Evolutionary conservation across 129 eudicot genomes (phyloP), one percentile per base, ranked within the genome.

Genomic region (Lonicera japonica): DNA sequence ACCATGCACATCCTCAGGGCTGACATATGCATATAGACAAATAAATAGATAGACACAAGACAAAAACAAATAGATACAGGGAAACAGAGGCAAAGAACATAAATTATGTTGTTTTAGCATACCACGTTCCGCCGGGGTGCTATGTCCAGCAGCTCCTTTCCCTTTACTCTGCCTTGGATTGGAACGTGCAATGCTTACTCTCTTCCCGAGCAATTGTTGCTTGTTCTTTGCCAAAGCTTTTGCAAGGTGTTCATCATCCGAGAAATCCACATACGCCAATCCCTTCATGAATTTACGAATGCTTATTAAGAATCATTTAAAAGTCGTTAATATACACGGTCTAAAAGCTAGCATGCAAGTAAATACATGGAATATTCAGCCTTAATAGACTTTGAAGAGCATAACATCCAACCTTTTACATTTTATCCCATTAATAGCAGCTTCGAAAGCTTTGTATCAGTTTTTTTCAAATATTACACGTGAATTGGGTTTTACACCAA

Each of bases 201-300:
- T 87, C 75, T 82, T 92, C 39, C 89, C 95, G 17, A 82, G 67
- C 24, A 92, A 71, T 54, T 14, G 56, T 51, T 74, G 88, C 65
- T 74, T 92, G 75, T 92, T 92, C 78, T 82, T 92, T 39, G 79
- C 84, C 64, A 92, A 52, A 40, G 98, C 98, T 14, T 86, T 84
- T 69, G 72, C 80, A 48, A 87, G 96, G 82, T 87, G 91, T 45
- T 76, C 79, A 54, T 92, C 91, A 61, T 82, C 88, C 19, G 74
- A 77, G 68, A 92, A 92, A 66, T 92, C 98, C 74, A 87, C 87
- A 68, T 92, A 92, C 21, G 98, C 98, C 71, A 92, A 74, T 66
- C 98, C 98, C 96, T 92, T 52, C 50, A 56, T 23, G 64, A 25
- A 8, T 10, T 5, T 36, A 55, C 36, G 3, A 19, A 45, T 17